Evolutionary conservation across 2,329 filamentous ascomycete species (phyloP).

Genomic region (Alternaria sp.): DNA sequence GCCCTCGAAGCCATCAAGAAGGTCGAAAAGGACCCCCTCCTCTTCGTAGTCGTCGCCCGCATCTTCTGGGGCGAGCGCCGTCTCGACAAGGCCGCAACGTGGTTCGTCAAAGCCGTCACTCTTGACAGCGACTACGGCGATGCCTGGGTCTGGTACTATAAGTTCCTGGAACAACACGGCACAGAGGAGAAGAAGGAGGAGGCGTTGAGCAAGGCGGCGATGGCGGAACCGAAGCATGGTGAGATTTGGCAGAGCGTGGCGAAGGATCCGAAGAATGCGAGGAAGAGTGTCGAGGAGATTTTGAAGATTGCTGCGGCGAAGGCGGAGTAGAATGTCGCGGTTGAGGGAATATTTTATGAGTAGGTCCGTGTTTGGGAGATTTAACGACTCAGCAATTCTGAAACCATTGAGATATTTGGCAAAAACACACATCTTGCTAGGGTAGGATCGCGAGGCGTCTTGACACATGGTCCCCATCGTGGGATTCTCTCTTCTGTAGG

Average conservation of each 20-base stretch:
- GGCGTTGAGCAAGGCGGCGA: constrained; percentile 76
- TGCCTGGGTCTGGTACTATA: constrained; percentile 98
- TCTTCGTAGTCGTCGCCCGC: constrained; percentile 90
- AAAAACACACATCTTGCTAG: no score
- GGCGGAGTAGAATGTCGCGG: constrained; percentile 51
- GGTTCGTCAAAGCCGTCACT: constrained; percentile 96
- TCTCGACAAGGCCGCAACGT: constrained; percentile 91
- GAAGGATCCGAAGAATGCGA: constrained; percentile 84
- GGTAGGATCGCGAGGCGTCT: no score
- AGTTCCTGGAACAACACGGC: constrained; percentile 89
- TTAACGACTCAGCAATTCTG: no score
- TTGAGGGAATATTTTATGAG: neutral
- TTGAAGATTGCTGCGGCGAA: constrained; percentile 75
- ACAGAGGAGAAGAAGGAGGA: constrained; percentile 91
- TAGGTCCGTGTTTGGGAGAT: no score
- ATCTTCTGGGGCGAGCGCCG: constrained; percentile 96
- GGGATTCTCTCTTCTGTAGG: no score
- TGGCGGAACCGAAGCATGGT: constrained; percentile 88
- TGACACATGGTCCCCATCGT: no score
- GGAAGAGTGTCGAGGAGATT: constrained; percentile 78
- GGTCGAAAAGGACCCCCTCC: constrained; percentile 85
- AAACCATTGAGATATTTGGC: no score
- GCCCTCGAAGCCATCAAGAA: constrained; percentile 96
- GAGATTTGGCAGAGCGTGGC: constrained; percentile 87
- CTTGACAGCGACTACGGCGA: constrained; percentile 88